phyloP scores from a whole-genome alignment of 148 eudicot species.

The Arctostaphylos glauca region DNA sequence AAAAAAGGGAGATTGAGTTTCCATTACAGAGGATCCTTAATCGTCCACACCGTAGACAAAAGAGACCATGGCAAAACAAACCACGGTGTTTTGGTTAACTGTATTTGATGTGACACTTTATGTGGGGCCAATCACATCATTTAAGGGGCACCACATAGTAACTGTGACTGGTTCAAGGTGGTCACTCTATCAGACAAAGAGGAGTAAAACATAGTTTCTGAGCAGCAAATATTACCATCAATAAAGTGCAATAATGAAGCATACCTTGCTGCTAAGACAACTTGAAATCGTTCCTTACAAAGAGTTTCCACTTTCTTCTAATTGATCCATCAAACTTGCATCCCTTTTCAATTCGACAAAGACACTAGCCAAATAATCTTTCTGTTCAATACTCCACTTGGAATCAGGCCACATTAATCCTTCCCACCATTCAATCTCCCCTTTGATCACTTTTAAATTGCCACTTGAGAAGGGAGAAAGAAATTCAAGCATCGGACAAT shows the following conservation, averaged over 20 bases:
- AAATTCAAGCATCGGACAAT: conserved; percentile 5
- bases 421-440: conserved; percentile 23
- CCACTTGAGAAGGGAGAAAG: conserved; percentile 8
- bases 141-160: not conserved
- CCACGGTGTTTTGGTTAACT: too few relatives aligned
- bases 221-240: not conserved
- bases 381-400: not conserved
- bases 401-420: conserved; percentile 10
- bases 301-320: not conserved
- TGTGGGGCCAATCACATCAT: not conserved
- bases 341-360: conserved; percentile 12
- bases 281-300: not conserved
- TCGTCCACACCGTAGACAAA: not conserved
- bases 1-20: not conserved
- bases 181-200: not conserved
- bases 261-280: not conserved
- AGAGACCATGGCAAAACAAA: not conserved
- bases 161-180: not conserved
- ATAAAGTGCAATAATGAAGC: not conserved
- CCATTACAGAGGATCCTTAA: not conserved
- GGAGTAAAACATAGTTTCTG: not conserved
- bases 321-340: conserved; percentile 18
- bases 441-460: conserved; percentile 1
- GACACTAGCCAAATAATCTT: not conserved
- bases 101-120: not conserved